Base-by-base conservation (phyloP, 345 rosid genomes). In the Lepidium aucheri region DNA sequence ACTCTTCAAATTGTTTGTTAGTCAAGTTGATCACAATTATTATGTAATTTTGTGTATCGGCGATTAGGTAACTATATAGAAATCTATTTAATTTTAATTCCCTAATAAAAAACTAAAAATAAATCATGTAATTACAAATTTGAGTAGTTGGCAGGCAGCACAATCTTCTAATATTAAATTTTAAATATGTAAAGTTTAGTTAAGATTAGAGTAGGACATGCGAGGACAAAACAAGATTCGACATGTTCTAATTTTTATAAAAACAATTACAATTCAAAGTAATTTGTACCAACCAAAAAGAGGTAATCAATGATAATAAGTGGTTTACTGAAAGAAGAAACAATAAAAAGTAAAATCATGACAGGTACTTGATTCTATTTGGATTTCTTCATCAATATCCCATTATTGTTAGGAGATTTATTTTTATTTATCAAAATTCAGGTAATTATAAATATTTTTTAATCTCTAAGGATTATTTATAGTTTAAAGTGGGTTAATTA, bases 71-170 rank as follows among this genome's bases (percentile, higher is more conserved):
- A 26, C 30, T 26, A 50, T 17, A 65, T 14, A 11, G 13, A 39
- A 26, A 26, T 35, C 17, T 2, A 39, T 51, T 39, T 39, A 1
- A 20, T 20, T 1, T 20, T 1, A 1, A 20, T 20, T n/a, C 1
- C 3, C 1, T 20, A 52, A 12, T 30, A n/a, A 6, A 14, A 18
- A 53, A 51, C 7, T n/a, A 39, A 51, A 26, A 46, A 11, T 11
- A 52, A 52, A 26, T 51, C 40, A 51, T 7, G 28, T 50, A 15
- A 16, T 3, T 51, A 39, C 60, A 65, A 39, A 35, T 7, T 26
- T 40, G 17, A 65, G 69, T 65, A 40, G 28, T 65, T 52, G 60
- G 41, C 24, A 65, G 60, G 41, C 24, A 65, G 17, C 46, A 57
- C 26, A 24, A 2, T 24, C 22, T 24, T 24, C 3, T 24, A 3